Evolutionary conservation across 1,284 basidiomycete genomes (phyloP).

Genomic region (Puccinia hordei): DNA sequence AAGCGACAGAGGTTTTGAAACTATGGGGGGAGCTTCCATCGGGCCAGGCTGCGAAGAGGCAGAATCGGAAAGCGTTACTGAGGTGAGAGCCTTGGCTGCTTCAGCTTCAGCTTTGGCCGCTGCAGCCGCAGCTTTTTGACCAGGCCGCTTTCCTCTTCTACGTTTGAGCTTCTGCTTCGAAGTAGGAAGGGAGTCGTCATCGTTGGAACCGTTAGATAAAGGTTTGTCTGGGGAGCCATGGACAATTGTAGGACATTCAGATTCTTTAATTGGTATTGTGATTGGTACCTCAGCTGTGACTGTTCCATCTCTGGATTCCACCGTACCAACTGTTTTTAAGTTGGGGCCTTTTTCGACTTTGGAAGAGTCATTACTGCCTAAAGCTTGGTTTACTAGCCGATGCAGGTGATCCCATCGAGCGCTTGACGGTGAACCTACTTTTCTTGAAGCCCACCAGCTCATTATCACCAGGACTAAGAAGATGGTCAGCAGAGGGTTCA

Average conservation of each 20-base stretch:
- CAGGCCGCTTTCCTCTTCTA: conserved; percentile 60
- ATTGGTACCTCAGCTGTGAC: background rate
- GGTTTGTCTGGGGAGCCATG: conserved; percentile 52
- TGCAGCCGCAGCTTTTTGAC: conserved; percentile 63
- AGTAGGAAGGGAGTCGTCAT: conserved; percentile 55
- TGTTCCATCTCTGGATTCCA: conserved; percentile 10
- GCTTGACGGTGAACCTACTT: conserved; percentile 21
- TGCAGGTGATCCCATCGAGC: conserved; percentile 40
- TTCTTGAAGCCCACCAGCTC: conserved; percentile 45
- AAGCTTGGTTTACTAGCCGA: conserved; percentile 24
- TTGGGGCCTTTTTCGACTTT: background rate
- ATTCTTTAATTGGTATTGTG: conserved; percentile 21
- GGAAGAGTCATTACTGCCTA: conserved; percentile 6
- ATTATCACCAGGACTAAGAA: conserved; percentile 38
- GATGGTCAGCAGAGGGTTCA: conserved; percentile 37
- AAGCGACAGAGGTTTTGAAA: background rate
- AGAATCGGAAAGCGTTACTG: conserved; percentile 5
- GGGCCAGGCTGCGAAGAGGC: background rate
- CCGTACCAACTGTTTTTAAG: background rate
- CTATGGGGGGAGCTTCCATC: background rate
- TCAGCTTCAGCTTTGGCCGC: conserved; percentile 62
- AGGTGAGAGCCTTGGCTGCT: conserved; percentile 51
- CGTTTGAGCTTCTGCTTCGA: conserved; percentile 66
- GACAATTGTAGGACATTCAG: conserved; percentile 48
- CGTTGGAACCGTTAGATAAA: conserved; percentile 56